A percentile compares a stretch with the other conserved stretches of the same genome.
phyloP scores from a whole-genome alignment of 331 rosid species.

The Saraca asoca region DNA sequence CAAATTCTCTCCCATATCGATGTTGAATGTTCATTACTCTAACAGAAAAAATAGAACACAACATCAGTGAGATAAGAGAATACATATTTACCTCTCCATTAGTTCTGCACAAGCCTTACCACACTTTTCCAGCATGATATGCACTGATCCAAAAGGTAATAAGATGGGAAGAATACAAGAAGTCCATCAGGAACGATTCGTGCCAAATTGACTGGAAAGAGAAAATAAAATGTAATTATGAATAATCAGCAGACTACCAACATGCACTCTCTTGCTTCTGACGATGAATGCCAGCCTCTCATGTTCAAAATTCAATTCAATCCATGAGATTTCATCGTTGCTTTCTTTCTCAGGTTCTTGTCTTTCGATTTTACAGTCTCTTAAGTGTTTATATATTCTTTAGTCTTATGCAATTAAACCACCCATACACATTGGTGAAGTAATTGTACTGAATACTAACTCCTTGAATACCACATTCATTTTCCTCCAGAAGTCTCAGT shows the following conservation, averaged over 20 bases:
- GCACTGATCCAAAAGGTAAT: slow-evolving; percentile 89
- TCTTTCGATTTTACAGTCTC: neutral
- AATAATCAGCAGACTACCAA: slow-evolving; percentile 11
- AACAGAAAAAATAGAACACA: slow-evolving; percentile 34
- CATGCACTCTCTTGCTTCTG: slow-evolving; percentile 7
- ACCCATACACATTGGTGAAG: neutral
- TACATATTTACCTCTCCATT: slow-evolving; percentile 32
- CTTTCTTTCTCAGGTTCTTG: neutral
- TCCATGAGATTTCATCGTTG: neutral
- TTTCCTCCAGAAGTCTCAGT: slow-evolving; percentile 11
- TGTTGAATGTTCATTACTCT: slow-evolving; percentile 69
- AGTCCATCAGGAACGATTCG: slow-evolving; percentile 96
- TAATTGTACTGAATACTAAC: slow-evolving; percentile 4
- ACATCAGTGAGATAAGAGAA: slow-evolving; percentile 32
- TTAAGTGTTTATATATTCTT: neutral
- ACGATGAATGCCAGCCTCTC: neutral
- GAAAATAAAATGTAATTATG: slow-evolving; percentile 33
- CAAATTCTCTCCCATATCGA: slow-evolving; percentile 95
- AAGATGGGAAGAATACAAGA: slow-evolving; percentile 93
- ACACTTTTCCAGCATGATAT: slow-evolving; percentile 75
- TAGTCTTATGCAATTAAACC: slow-evolving; percentile 17
- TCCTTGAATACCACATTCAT: neutral
- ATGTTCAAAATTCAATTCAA: slow-evolving; percentile 12
- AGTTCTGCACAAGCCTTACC: slow-evolving; percentile 45
- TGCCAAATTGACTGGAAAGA: slow-evolving; percentile 85